A percentile compares a stretch with the other conserved stretches of the same genome.
Evolutionary conservation across 164 flowering plant genomes (phyloP).

Genomic region (Chloranthus sessilifolius): DNA sequence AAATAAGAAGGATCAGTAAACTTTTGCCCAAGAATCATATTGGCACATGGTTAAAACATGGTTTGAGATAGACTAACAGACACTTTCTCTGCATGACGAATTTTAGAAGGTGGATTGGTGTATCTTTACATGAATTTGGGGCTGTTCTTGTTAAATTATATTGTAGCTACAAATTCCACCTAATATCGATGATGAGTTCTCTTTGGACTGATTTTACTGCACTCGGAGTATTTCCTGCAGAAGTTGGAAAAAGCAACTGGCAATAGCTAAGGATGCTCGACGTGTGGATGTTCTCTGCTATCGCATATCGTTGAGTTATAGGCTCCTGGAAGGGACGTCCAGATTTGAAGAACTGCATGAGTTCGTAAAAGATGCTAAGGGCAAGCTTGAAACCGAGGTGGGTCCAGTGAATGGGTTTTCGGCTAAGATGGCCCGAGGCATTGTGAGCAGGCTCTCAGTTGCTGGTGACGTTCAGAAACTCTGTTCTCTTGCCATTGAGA

Average conservation of each 20-base stretch:
- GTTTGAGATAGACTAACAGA: no score
- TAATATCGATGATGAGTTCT: background rate
- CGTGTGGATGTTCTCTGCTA: conserved; percentile 85
- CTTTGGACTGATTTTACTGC: conserved; percentile 13
- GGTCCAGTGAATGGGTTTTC: conserved; percentile 82
- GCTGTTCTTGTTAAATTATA: background rate
- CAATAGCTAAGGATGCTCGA: conserved; percentile 85
- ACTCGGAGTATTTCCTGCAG: conserved; percentile 36
- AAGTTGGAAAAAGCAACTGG: conserved; percentile 87
- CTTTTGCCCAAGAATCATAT: no score
- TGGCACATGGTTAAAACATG: no score
- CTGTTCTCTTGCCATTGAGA: conserved; percentile 77
- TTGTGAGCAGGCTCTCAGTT: conserved; percentile 88
- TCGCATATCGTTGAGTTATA: conserved; percentile 78
- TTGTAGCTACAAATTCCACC: no score
- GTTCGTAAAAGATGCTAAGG: conserved; percentile 61
- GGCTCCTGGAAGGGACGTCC: conserved; percentile 85
- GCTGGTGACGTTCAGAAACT: conserved; percentile 79
- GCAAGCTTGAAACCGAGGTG: conserved; percentile 82
- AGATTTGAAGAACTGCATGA: conserved; percentile 70
- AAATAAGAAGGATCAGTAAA: no score
- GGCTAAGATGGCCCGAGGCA: conserved; percentile 79
- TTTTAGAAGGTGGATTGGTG: background rate
- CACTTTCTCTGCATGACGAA: no score
- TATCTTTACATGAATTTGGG: background rate